Base-by-base conservation (phyloP, 129 eudicot genomes). In the Flaveria bidentis region DNA sequence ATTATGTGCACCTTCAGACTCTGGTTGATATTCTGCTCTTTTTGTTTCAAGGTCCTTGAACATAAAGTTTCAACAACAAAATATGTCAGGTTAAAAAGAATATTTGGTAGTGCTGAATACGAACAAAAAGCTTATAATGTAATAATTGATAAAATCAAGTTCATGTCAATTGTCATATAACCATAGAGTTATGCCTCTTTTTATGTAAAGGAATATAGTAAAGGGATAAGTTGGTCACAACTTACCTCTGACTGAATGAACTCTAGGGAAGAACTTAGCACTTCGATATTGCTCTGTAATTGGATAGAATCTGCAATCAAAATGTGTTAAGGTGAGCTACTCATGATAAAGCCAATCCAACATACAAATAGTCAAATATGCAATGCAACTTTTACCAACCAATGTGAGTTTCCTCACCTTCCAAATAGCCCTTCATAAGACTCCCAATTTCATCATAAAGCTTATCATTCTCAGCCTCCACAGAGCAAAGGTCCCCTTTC, bases 241-340 rank as follows among this genome's bases (percentile, higher is more conserved):
- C 82, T 20, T 46, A 91, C 97, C 84, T 84, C 86, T 44, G 85
- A 74, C 44, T 76, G 87, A 70, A 75, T 77, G 74, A 78, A 80
- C 22, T 87, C 85, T 76, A 87, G 42, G 6, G 85, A 76, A 71
- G 86, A 82, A 33, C 61, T 71, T 55, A 91, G 73, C 12, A 72
- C 86, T 83, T 88, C 92, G 46, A 86, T 84, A 51, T 82, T 82
- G 79, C 67, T 64, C 71, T 76, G 96, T 82, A 88, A 52, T 52
- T 74, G 60, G 44, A 65, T 76, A 77, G 82, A 83, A 80, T 86
- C 97, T 88, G 89, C 67, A 66, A 51, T 47, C 58, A 33, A 15
- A 63, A 52, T 64, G 12, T 66, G 64, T 69, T 18, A 77, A 47
- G 12, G 50, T 45, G 44, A 53, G 69, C 10, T 44, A 26, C 33